phyloP scores from a whole-genome alignment of 192 early-diverging fungal genomes.

The Coemansia sp. region DNA sequence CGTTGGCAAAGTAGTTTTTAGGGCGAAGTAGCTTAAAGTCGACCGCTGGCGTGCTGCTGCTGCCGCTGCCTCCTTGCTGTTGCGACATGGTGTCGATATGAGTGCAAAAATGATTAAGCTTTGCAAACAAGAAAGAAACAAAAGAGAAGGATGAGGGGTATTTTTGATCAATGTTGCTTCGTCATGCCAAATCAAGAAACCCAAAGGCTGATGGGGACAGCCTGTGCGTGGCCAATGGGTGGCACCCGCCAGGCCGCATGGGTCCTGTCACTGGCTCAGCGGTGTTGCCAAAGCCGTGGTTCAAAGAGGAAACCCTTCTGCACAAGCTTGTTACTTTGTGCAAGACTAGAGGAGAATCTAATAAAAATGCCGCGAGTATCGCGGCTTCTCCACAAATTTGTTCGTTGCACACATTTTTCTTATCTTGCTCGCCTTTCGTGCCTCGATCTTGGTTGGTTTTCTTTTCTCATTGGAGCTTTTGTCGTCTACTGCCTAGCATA shows the following conservation, averaged over 20 bases:
- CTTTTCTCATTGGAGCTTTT: too few relatives aligned
- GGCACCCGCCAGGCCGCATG: neutral
- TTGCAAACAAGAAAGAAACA: too few relatives aligned
- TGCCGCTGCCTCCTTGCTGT: neutral
- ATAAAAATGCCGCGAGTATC: neutral
- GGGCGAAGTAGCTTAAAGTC: conserved; percentile 53
- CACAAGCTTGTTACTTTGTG: neutral
- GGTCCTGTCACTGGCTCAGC: neutral
- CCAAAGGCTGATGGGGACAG: too few relatives aligned
- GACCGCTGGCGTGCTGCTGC: conserved; percentile 14
- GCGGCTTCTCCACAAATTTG: neutral
- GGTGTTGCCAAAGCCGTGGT: neutral
- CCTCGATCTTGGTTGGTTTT: neutral
- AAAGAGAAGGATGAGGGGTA: neutral
- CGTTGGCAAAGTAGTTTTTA: conserved; percentile 88
- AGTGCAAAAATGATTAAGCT: neutral
- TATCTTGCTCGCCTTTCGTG: neutral
- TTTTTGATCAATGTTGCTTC: too few relatives aligned
- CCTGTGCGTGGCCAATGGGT: neutral
- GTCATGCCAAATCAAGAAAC: too few relatives aligned
- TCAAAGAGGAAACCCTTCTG: neutral
- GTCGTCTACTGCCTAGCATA: neutral
- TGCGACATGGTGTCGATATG: conserved; percentile 12
- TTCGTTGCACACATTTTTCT: neutral
- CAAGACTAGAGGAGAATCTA: neutral